A percentile compares a stretch with the other conserved stretches of the same genome.
phyloP scores from a whole-genome alignment of 192 early-diverging fungal species.

The Helicostylum pulchrum region DNA sequence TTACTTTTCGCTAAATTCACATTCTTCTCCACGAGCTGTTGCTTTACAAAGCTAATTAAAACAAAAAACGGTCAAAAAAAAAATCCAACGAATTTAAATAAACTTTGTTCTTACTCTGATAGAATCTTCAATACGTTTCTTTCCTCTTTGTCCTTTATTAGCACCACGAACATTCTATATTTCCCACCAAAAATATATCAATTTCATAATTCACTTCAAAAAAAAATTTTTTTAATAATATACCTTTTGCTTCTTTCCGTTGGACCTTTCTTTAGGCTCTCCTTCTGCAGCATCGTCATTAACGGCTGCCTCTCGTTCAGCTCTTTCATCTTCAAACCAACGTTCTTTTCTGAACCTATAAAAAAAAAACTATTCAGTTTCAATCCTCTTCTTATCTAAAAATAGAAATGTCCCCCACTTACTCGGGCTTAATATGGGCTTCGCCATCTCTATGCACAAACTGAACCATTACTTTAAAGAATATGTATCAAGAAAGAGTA shows the following conservation, averaged over 20 bases:
- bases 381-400: neutral
- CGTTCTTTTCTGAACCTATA: constrained; percentile 14
- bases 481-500: no score
- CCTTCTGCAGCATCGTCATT: constrained; percentile 6
- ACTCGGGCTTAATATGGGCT: constrained; percentile 25
- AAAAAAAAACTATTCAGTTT: neutral
- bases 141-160: constrained; percentile 30
- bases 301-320: neutral
- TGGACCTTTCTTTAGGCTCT: neutral
- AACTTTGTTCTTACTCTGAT: constrained; percentile 21
- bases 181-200: neutral
- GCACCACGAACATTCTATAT: constrained; percentile 18
- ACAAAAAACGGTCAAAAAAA: neutral
- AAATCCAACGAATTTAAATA: neutral
- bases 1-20: constrained; percentile 43
- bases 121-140: constrained; percentile 23
- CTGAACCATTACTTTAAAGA: neutral
- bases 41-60: constrained; percentile 47
- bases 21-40: constrained; percentile 44
- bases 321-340: constrained; percentile 4
- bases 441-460: constrained; percentile 5
- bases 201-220: neutral
- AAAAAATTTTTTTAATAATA: neutral
- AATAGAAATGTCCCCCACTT: neutral
- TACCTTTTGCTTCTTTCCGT: neutral